Base-by-base conservation (phyloP, 1,139 yeast species). In the Blastobotrys ciferrii region DNA sequence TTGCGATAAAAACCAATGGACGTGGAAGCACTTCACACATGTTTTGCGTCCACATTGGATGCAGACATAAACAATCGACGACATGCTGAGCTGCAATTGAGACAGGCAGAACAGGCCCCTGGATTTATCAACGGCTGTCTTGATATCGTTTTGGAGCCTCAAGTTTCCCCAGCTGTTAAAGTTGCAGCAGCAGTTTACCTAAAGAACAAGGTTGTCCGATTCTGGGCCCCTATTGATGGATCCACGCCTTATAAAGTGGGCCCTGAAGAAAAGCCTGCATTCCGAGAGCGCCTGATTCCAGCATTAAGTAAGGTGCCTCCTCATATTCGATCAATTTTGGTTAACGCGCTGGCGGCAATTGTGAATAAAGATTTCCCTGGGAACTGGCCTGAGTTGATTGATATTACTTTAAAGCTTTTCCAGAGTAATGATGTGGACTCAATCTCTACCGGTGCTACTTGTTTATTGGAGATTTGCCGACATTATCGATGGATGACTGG, bases 51-150 rank as follows among this genome's bases (percentile, higher is more conserved):
- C 14, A 88, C 98, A 1, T 74, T 91, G 43, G 82, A 81, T 58
- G 81, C 88, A 0, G 83, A 85, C 60, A 84, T 78, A 49, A 64
- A 67, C 17, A 70, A 77, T 25, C 79, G 96, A 60, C 74, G 72
- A 51, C 78, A 78, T 44, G 94, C 96, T 0, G 98, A 91, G 65
- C 56, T 65, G 2, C 79, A 82, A 55, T 76, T 91, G 45, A 74
- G 74, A 48, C 75, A 76, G 56, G 78, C 83, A 14, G 79, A 82
- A 43, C 61, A 61, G 33, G 65, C 75, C 1, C 79, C 87, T 1
- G 96, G 96, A 2, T 92, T 92, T 61, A 71, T 89, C 43, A 85
- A 84, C 9, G 92, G 91, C 1, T 87, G 96, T 65, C 70, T 92
- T 42, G 92, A 87, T 60, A 82, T 92, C 49, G 76, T 87, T 36